Evolutionary conservation across 768 basidiomycete genomes (phyloP).

Genomic region (Pholiota molesta): DNA sequence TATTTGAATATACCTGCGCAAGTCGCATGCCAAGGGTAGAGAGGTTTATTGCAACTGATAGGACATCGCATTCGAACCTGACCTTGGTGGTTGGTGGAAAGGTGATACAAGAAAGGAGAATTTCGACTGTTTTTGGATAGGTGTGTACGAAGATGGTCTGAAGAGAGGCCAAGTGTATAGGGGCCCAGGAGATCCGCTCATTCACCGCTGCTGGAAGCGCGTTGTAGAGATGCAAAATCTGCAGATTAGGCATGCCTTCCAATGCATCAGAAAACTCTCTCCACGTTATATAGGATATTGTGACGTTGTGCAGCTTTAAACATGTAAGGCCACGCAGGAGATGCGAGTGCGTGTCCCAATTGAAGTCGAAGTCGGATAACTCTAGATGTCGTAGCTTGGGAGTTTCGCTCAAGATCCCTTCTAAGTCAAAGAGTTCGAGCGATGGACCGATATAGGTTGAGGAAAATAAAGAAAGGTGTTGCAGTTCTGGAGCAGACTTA

Average conservation of each 20-base stretch:
- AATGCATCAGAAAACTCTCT: neutral
- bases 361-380: neutral
- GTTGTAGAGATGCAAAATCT: neutral
- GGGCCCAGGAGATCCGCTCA: neutral
- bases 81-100: neutral
- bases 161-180: neutral
- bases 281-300: neutral
- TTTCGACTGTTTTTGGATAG: neutral
- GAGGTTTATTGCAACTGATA: neutral
- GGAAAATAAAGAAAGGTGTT: neutral
- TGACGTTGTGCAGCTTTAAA: neutral
- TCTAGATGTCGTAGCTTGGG: neutral
- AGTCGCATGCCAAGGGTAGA: neutral
- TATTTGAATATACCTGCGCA: neutral
- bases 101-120: neutral
- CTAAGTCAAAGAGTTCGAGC: neutral
- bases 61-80: neutral
- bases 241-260: neutral
- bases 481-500: neutral
- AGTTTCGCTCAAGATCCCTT: neutral
- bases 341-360: neutral
- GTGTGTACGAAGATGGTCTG: neutral
- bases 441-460: neutral
- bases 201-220: neutral
- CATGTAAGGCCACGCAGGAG: neutral